These are phyloP conservation scores for Draba incana DNA, from an alignment of 345 rosid genomes.

Conservation along the genomic window DNA sequence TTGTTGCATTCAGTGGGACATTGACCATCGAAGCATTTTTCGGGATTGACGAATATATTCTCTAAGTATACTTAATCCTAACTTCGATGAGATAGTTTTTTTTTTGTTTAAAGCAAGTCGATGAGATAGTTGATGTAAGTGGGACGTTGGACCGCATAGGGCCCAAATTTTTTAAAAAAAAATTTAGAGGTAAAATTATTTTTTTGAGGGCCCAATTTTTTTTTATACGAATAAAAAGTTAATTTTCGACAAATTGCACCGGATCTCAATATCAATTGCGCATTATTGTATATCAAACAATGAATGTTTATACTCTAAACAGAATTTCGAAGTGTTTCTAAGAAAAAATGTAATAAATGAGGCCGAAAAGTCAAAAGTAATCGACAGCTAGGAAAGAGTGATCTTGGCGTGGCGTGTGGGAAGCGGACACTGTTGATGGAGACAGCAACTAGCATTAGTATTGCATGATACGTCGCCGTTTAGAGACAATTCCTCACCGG, in stretches of 20 bases:
- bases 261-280: too few species aligned
- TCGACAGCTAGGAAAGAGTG: constrained; percentile 34
- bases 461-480: constrained; percentile 41
- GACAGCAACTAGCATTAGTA: constrained; percentile 29
- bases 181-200: too few species aligned
- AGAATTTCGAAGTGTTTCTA: not conserved
- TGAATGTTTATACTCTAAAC: not conserved
- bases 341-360: not conserved
- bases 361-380: constrained; percentile 32
- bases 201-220: too few species aligned
- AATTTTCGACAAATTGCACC: too few species aligned
- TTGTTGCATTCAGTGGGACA: constrained; percentile 28
- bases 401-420: constrained; percentile 42
- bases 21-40: not conserved
- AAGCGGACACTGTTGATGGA: constrained; percentile 27
- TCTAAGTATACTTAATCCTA: not conserved
- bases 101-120: too few species aligned
- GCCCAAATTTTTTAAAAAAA: too few species aligned
- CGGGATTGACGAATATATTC: not conserved
- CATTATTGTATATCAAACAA: too few species aligned
- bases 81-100: not conserved
- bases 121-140: not conserved
- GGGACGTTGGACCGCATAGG: too few species aligned
- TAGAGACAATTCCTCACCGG: constrained; percentile 29
- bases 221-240: too few species aligned